Base-by-base conservation (phyloP, 257 asterid species). In the Osmanthus fragrans region DNA sequence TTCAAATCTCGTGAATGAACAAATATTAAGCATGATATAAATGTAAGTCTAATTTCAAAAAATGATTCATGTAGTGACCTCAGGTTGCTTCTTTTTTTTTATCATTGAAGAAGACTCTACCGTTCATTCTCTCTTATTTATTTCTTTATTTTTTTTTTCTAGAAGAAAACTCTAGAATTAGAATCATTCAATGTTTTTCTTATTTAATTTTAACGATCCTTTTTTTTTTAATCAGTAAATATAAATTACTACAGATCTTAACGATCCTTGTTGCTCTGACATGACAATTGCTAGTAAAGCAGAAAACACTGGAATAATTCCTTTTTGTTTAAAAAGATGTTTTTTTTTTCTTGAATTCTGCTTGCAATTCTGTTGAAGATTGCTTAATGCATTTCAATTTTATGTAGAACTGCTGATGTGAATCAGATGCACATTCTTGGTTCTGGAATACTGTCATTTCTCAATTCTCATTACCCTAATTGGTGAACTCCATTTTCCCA, bases 361-460 rank as follows among this genome's bases (percentile, higher is more conserved):
- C 69, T 63, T 25, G 69, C 69, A 63, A 25, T 63, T 63, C 33
- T 63, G 34, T 25, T 11, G 34, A 63, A 63, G 16, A 60, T 7
- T 60, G 13, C 33, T 60, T 25, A 21, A 23, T 60, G 33, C 33
- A 60, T 60, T 25, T 21, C 68, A 60, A 60, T 60, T 60, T 25
- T 60, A 7, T 60, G 16, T 8, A 60, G 68, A 21, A 60, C 9
- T 7, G 68, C 33, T 2, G 32, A 11, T 60, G 68, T 21, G 68
- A 60, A 60, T 60, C 68, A 60, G 69, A 63, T 63, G 69, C 69
- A 63, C 34, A 63, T 63, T 63, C 69, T 63, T 11, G 30, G 69
- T 25, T 13, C 16, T 11, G 7, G 69, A 63, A 63, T 63, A 63
- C 9, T 63, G 32, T 23, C 67, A n/a, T 60, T 60, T 15, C 60